Evolutionary conservation across 1,139 yeast species (phyloP).

Genomic region (Kodamaea suecica): DNA sequence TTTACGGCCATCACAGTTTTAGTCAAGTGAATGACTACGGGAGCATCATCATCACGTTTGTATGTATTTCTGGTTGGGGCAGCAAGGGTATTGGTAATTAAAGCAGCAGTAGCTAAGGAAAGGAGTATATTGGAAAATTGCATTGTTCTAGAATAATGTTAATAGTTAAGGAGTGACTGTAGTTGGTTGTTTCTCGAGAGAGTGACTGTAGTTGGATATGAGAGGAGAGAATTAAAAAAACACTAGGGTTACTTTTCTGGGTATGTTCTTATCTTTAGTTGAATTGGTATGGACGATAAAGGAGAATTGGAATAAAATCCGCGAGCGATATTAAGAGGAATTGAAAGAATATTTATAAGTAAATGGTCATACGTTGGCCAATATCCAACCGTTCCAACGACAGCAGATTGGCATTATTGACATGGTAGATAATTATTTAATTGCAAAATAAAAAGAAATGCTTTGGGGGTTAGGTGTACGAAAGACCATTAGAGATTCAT

Average conservation of each 20-base stretch:
- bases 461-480: too few species aligned
- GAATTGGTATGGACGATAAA: background rate
- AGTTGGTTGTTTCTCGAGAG: conserved; percentile 10
- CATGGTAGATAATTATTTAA: too few species aligned
- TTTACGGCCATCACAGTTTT: conserved; percentile 35
- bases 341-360: background rate
- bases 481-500: too few species aligned
- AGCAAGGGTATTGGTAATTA: conserved; percentile 24
- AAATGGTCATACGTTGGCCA: too few species aligned
- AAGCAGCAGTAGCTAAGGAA: conserved; percentile 22
- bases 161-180: conserved; percentile 8
- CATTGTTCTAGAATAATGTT: conserved; percentile 20
- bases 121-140: conserved; percentile 30
- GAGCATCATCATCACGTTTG: conserved; percentile 22
- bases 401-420: too few species aligned
- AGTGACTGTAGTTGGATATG: conserved; percentile 19
- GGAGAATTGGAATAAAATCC: too few species aligned
- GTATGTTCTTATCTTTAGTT: background rate
- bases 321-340: background rate
- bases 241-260: conserved; percentile 9
- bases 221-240: conserved; percentile 11
- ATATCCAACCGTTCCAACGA: too few species aligned
- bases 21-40: conserved; percentile 34
- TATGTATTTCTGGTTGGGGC: conserved; percentile 21
- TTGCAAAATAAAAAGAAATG: too few species aligned